Evolutionary conservation across 2,329 filamentous ascomycete species (phyloP).

Genomic region (Celoporthe dispersa): DNA sequence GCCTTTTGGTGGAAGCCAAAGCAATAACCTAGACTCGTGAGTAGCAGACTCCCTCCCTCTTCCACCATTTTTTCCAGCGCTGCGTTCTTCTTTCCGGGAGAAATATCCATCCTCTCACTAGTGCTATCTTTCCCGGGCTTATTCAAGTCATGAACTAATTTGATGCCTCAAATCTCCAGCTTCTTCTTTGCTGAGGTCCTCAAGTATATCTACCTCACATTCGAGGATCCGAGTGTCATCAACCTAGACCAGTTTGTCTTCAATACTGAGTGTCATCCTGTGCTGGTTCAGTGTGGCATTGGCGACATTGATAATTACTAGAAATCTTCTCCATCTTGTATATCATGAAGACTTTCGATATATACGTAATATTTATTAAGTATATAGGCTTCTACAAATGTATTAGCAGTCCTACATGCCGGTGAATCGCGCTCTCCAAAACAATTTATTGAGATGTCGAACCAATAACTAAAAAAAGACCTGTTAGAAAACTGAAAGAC

Average conservation of each 20-base stretch:
- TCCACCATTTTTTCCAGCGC: neutral
- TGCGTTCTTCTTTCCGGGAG: neutral
- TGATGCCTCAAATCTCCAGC: neutral
- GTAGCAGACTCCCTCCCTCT: neutral
- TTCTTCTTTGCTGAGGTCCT: conserved; percentile 24
- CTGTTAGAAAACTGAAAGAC: no score
- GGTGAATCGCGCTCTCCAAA: neutral
- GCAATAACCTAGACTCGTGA: conserved; percentile 20
- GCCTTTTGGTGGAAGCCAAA: conserved; percentile 23
- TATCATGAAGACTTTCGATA: neutral
- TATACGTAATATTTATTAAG: neutral
- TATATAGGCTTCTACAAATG: neutral
- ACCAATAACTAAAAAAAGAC: no score
- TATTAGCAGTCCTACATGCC: neutral
- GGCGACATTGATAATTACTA: conserved; percentile 16
- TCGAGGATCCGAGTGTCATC: conserved; percentile 19
- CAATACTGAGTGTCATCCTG: conserved; percentile 20
- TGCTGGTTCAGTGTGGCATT: conserved; percentile 15
- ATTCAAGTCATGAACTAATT: neutral
- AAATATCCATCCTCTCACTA: neutral
- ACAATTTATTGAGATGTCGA: neutral
- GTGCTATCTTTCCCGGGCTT: neutral
- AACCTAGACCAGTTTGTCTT: conserved; percentile 21
- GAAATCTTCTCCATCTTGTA: neutral
- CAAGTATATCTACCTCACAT: conserved; percentile 19